Percentiles rank a stretch among this genome's conserved stretches.
These are phyloP conservation scores for Coemansia sp. DNA, from an alignment of 192 early-diverging fungal species.

Conservation along the genomic window DNA sequence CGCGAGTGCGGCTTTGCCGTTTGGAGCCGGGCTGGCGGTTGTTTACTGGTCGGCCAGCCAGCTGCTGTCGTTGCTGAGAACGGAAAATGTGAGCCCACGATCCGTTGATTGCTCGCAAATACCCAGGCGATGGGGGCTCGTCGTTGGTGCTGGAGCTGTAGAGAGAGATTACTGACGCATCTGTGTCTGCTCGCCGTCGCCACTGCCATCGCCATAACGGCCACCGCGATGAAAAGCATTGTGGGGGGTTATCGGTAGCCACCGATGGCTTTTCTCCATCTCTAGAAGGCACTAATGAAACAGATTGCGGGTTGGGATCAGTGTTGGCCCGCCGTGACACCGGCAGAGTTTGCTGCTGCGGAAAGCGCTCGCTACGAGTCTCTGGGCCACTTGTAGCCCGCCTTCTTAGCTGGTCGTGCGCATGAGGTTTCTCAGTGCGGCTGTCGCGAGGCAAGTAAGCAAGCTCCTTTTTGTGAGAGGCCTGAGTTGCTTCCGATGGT, in stretches of 20 bases:
- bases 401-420: too few relatives aligned
- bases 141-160: background rate
- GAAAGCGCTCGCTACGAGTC: too few relatives aligned
- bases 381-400: too few relatives aligned
- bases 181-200: background rate
- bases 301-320: too few relatives aligned
- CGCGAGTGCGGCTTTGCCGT: conserved; percentile 2
- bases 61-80: conserved; percentile 11
- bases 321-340: too few relatives aligned
- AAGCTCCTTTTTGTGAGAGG: background rate
- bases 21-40: background rate
- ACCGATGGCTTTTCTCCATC: too few relatives aligned
- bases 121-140: conserved; percentile 1
- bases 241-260: too few relatives aligned
- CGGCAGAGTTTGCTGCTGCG: too few relatives aligned
- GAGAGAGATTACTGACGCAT: background rate
- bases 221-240: too few relatives aligned
- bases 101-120: conserved; percentile 13
- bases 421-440: background rate
- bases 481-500: background rate
- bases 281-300: too few relatives aligned
- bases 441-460: background rate
- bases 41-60: conserved; percentile 5
- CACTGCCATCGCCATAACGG: background rate
- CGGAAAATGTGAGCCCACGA: conserved; percentile 44